Base-by-base conservation (phyloP, 2,329 filamentous ascomycete genomes). In the Aureobasidium subglaciale region DNA sequence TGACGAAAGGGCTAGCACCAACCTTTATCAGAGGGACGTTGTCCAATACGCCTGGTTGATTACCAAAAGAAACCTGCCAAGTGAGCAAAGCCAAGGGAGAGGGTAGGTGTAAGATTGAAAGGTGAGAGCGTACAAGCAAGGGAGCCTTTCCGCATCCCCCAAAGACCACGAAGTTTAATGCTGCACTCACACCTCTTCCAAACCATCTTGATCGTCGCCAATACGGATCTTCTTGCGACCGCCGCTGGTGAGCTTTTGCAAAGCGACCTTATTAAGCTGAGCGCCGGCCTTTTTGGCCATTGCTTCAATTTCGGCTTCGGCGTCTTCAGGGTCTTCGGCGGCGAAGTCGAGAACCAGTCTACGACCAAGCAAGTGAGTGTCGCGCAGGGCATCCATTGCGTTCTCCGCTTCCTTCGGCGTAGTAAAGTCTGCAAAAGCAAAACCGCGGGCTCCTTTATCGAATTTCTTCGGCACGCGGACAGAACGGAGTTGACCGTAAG, bases 381-480 rank as follows among this genome's bases (percentile, higher is more conserved):
- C 89, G 69, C 85, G 86, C 63, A 99, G 79, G 54, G 93, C 88
- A 64, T 90, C 88, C 78, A 97, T 86, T 50, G 93, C 93, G 72
- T 90, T 95, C 65, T 84, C 79, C 53, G 93, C 93, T 76, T 99
- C 93, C 62, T 88, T 86, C 60, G 89, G 81, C 61, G 90, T 96
- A 60, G 90, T 85, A 72, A 97, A 99, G 68, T 97, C 91, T 43
- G 90, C 92, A 78, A 99, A 99, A 55, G 90, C 93, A 73, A 96
- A 99, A 57, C 93, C 93, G 72, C 92, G 87, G 65, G 91, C 85
- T 53, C 84, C 84, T 63, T 85, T 84, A 74, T 95, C 90, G 71
- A 96, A 92, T 73, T 96, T 97, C 76, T 95, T 91, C 53, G 93
- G 93, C 66, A 99, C 83, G 60, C 93, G 88, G 59, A 99, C 89